These are phyloP conservation scores for Flaveria bidentis DNA, from an alignment of 129 eudicot species.

Conservation along the genomic window DNA sequence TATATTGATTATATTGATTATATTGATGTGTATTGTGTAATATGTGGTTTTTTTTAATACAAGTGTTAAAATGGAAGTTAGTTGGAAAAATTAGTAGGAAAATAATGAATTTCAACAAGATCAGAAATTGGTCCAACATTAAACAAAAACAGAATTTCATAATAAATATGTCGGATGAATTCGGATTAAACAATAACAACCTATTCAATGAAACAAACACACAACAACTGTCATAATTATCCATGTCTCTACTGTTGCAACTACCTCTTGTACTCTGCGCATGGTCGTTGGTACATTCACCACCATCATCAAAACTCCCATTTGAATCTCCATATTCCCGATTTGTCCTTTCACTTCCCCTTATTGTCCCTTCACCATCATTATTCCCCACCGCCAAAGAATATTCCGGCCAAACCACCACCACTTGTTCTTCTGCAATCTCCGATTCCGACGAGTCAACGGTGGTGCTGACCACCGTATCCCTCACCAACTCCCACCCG, in stretches of 20 bases:
- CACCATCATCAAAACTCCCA: conserved; percentile 11
- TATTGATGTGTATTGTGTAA: no score
- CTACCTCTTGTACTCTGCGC: conserved; percentile 34
- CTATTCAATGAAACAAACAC: conserved; percentile 10
- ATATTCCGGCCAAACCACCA: conserved; percentile 27
- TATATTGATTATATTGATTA: no score
- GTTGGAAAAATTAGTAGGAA: no score
- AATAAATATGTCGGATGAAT: conserved; percentile 41
- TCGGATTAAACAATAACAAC: conserved; percentile 23
- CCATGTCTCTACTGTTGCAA: conserved; percentile 24
- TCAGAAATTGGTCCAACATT: conserved; percentile 15
- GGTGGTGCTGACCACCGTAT: background rate
- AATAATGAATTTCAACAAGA: conserved; percentile 13
- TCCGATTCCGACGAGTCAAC: background rate
- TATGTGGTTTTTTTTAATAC: no score
- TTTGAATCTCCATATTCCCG: conserved; percentile 32
- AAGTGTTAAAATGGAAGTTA: no score
- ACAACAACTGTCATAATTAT: conserved; percentile 41
- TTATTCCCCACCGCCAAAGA: background rate
- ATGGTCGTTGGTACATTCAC: conserved; percentile 21
- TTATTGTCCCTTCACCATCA: background rate
- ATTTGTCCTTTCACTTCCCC: conserved; percentile 24
- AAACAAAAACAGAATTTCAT: conserved; percentile 30
- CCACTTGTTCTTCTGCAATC: conserved; percentile 17
- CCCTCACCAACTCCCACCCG: conserved; percentile 65